phyloP scores from a whole-genome alignment of 345 rosid genomes.

The Kandelia obovata region DNA sequence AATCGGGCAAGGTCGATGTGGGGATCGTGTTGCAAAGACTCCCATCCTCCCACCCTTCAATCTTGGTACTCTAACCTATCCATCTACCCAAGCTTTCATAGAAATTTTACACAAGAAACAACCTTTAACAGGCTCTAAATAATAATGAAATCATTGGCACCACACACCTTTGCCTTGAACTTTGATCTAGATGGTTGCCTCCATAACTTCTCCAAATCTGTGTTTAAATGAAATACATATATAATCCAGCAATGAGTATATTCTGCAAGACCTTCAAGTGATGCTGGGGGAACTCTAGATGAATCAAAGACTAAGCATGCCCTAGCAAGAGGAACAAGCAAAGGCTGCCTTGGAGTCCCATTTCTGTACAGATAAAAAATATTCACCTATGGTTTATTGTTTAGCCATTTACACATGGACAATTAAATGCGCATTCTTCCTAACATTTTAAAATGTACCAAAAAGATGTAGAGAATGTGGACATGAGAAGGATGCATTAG shows the following conservation, averaged over 20 bases:
- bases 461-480: not conserved
- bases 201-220: conserved; percentile 89
- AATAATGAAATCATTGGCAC: not conserved
- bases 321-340: conserved; percentile 82
- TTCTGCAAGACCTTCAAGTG: conserved; percentile 82
- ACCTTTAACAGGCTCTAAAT: conserved; percentile 7
- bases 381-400: not conserved
- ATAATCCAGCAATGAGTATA: conserved; percentile 95
- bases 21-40: conserved; percentile 86
- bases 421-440: not conserved
- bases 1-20: conserved; percentile 91
- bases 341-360: conserved; percentile 91
- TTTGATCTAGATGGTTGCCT: conserved; percentile 80
- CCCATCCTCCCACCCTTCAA: conserved; percentile 76
- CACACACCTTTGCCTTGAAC: conserved; percentile 79
- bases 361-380: conserved; percentile 44
- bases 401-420: not conserved
- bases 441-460: not conserved
- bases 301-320: conserved; percentile 66
- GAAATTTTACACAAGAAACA: conserved; percentile 22
- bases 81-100: conserved; percentile 26
- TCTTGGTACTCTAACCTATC: conserved; percentile 93
- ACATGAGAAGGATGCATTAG: not conserved
- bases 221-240: conserved; percentile 88
- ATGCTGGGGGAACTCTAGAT: conserved; percentile 81